Conservation (phyloP, 192 early-diverging fungal species). For the Chytriomyces confervae region DNA sequence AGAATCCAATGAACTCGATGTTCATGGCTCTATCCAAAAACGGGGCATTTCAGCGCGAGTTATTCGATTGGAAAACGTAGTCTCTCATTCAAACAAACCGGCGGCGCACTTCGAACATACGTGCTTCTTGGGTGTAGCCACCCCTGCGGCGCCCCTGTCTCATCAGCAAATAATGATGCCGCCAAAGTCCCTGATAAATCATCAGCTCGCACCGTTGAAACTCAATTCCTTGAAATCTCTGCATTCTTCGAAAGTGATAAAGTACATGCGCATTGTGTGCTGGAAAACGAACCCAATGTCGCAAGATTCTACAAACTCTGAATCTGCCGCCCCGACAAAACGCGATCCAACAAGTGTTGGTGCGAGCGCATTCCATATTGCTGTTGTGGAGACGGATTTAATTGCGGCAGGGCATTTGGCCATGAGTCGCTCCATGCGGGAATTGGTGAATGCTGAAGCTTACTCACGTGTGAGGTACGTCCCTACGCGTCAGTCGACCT, state of each 20-base stretch:
- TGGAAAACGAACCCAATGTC: constrained; percentile 9
- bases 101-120: background rate
- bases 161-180: background rate
- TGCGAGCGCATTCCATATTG: background rate
- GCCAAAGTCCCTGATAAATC: too few relatives aligned
- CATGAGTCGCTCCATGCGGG: background rate
- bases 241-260: background rate
- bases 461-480: background rate
- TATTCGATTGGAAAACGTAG: constrained; percentile 27
- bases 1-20: background rate
- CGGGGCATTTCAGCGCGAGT: constrained; percentile 15
- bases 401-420: constrained; percentile 9
- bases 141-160: background rate
- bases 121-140: constrained; percentile 9
- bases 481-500: too few relatives aligned
- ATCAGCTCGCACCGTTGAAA: background rate
- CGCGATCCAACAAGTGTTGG: background rate
- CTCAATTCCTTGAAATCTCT: background rate
- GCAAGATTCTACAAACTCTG: background rate
- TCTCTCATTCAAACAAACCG: background rate
- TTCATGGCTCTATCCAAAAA: background rate
- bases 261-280: constrained; percentile 14
- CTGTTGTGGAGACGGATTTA: constrained; percentile 14
- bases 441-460: background rate
- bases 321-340: background rate